Evolutionary conservation across 1,284 basidiomycete genomes (phyloP).

Genomic region (Exobasidium cylindrosporum): DNA sequence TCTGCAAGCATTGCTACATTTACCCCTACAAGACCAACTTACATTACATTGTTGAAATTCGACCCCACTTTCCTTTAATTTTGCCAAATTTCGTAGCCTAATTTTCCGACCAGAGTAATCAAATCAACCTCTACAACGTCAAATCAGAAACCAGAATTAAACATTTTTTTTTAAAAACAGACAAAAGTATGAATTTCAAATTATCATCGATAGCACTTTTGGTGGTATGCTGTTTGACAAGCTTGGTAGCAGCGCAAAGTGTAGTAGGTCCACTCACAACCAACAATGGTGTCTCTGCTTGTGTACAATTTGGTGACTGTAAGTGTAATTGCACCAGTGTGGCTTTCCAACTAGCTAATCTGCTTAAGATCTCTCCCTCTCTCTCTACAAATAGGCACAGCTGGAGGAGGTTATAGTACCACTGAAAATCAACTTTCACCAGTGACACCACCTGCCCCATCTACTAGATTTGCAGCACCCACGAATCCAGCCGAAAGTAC

Average conservation of each 20-base stretch:
- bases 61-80: too few species aligned
- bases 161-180: too few species aligned
- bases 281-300: constrained; percentile 10
- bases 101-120: too few species aligned
- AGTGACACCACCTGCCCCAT: constrained; percentile 1
- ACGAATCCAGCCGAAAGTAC: neutral
- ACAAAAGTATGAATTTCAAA: neutral
- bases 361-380: neutral
- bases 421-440: constrained; percentile 10
- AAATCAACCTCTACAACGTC: too few species aligned
- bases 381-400: constrained; percentile 1
- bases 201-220: neutral
- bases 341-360: neutral
- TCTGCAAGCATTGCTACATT: too few species aligned
- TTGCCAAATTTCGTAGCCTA: too few species aligned
- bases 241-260: neutral
- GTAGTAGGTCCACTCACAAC: constrained; percentile 7
- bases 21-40: too few species aligned
- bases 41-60: too few species aligned
- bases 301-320: constrained; percentile 11
- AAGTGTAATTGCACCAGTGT: neutral
- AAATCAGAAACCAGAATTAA: too few species aligned
- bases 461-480: neutral
- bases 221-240: neutral
- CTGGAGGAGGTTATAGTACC: neutral